These are phyloP conservation scores for Chlamydomonas sp. DNA, from an alignment of 139 green algal species.

Conservation along the genomic window DNA sequence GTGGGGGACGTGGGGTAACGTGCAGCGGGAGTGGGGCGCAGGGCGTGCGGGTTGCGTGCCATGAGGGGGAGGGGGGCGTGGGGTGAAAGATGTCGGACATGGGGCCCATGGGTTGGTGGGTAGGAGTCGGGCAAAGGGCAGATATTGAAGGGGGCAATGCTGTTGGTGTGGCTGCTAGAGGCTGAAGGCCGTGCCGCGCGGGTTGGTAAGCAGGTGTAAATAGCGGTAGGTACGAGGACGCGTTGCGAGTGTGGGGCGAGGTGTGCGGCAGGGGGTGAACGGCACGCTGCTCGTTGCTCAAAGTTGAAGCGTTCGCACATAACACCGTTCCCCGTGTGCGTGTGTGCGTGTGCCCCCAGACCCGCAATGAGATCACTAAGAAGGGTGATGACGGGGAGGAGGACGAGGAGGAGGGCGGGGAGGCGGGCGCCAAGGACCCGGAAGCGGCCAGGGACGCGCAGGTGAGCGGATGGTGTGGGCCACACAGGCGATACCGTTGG, in stretches of 20 bases:
- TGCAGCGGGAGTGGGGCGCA: too few species aligned
- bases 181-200: too few species aligned
- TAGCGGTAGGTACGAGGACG: not conserved
- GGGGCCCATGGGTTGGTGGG: too few species aligned
- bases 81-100: too few species aligned
- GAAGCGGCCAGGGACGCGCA: not conserved
- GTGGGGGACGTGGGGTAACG: too few species aligned
- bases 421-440: not conserved
- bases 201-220: not conserved
- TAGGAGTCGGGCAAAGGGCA: too few species aligned
- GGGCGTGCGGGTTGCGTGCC: too few species aligned
- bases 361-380: slow-evolving; percentile 14
- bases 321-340: not conserved
- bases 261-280: not conserved
- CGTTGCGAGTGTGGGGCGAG: not conserved
- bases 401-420: not conserved
- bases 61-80: too few species aligned
- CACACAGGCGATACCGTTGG: not conserved
- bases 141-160: too few species aligned
- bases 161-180: too few species aligned
- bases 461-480: not conserved
- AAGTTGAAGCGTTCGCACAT: not conserved
- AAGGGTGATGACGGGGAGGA: not conserved
- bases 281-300: not conserved
- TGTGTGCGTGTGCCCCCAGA: not conserved